Conservation (phyloP, 2,329 filamentous ascomycete species). For the Raffaelea albimanens region DNA sequence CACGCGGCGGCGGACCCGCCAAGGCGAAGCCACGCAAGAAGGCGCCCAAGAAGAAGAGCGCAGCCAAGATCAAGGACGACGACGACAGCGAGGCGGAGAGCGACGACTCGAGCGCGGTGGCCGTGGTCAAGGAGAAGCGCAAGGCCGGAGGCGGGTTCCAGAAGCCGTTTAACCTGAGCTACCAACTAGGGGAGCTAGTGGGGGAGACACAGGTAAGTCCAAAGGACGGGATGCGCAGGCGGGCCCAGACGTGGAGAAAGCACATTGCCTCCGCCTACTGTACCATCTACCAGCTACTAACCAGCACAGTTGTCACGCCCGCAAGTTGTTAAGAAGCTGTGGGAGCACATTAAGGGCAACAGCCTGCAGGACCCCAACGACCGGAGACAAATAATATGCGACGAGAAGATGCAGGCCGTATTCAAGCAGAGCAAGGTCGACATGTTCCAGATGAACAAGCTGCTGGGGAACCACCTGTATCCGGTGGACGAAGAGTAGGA, state of each 20-base stretch:
- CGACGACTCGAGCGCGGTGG: slow-evolving; percentile 37
- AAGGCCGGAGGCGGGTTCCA: slow-evolving; percentile 92
- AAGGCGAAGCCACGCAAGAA: slow-evolving; percentile 54
- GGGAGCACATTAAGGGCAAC: slow-evolving; percentile 86
- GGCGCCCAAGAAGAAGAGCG: slow-evolving; percentile 62
- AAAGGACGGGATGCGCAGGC: too few relatives aligned
- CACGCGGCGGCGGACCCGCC: slow-evolving; percentile 60
- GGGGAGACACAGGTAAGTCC: slow-evolving; percentile 55
- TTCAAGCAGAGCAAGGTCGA: slow-evolving; percentile 88
- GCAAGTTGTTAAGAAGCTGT: slow-evolving; percentile 92
- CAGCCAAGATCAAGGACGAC: slow-evolving; percentile 63
- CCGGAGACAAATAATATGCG: slow-evolving; percentile 86
- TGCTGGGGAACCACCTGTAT: slow-evolving; percentile 82
- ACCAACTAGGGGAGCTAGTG: slow-evolving; percentile 58
- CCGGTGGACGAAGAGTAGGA: slow-evolving; percentile 58
- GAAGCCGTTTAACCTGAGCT: slow-evolving; percentile 69
- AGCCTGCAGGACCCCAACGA: slow-evolving; percentile 85
- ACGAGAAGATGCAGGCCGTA: slow-evolving; percentile 81
- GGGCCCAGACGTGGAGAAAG: too few relatives aligned
- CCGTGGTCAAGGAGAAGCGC: slow-evolving; percentile 55
- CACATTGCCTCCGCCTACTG: too few relatives aligned
- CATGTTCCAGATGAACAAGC: slow-evolving; percentile 99
- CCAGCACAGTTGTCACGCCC: slow-evolving; percentile 70
- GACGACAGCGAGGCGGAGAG: slow-evolving; percentile 72
- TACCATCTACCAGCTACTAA: too few relatives aligned